These are phyloP conservation scores for Skeletonema potamos DNA, from an alignment of 108 stramenopile genomes.

Conservation along the genomic window DNA sequence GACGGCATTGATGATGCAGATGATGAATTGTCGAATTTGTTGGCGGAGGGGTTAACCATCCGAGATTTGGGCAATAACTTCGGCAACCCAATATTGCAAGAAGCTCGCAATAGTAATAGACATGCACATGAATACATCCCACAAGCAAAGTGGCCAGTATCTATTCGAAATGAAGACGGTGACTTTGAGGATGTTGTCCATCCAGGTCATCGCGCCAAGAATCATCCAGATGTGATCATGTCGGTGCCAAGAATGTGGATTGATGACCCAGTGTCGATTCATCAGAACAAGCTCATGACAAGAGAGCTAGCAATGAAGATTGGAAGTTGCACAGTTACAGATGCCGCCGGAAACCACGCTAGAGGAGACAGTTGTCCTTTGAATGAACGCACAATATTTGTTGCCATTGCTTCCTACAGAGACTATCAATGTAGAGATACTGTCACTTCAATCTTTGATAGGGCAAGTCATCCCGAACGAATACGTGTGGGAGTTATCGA, in stretches of 20 bases:
- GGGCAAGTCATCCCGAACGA: conserved; percentile 63
- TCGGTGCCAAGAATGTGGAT: conserved; percentile 72
- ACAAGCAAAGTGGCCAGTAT: conserved; percentile 66
- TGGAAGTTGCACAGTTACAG: conserved; percentile 68
- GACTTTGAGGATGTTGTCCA: conserved; percentile 62
- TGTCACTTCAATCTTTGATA: conserved; percentile 58
- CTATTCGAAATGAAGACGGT: conserved; percentile 57
- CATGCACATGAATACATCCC: conserved; percentile 24
- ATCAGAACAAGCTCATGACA: conserved; percentile 64
- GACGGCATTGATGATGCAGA: too few species aligned
- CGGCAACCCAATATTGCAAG: neutral
- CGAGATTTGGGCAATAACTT: neutral
- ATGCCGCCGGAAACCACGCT: conserved; percentile 55
- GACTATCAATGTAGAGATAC: conserved; percentile 80
- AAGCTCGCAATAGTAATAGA: neutral
- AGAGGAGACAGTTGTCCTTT: conserved; percentile 74
- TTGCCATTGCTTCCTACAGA: conserved; percentile 81
- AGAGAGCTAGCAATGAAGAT: conserved; percentile 73
- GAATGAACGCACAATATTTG: conserved; percentile 73
- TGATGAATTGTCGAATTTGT: too few species aligned
- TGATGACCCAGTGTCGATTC: conserved; percentile 47
- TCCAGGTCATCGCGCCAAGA: conserved; percentile 61
- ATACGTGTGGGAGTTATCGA: conserved; percentile 83
- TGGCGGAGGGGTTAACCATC: too few species aligned
- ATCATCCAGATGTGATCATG: conserved; percentile 44